Evolutionary conservation across 1,284 basidiomycete species (phyloP), one percentile per base, ranked within the genome.

Genomic region (Caloboletus firmus): DNA sequence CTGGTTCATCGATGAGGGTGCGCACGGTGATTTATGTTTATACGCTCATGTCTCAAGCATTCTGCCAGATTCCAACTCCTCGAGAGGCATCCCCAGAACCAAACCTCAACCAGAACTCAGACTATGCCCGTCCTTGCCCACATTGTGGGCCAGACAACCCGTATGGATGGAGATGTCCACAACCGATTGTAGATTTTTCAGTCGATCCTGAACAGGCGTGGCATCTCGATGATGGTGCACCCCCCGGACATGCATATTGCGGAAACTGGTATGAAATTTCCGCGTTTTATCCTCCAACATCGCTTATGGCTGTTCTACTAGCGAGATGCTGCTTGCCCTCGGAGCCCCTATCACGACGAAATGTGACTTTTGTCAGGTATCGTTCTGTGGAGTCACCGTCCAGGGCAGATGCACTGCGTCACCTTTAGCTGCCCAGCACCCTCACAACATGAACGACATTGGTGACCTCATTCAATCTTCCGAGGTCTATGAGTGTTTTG

Each of bases 331-430:
- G 6, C 76, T 90, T 26, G 86, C 87, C 24, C 69, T 85, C 1
- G 74, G 72, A 30, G 88, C 89, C 13, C 89, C 89, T 15, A 73
- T 81, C 32, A 87, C 88, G 13, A 80, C 85, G n/a, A 85, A 81
- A 68, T 91, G 89, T 63, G 89, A 91, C 65, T 80, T 91, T 56
- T 91, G 89, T 60, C 82, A 84, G 57, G 81, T 87, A 15, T 84
- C 77, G 4, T 91, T 91, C 67, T 91, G 89, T 63, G 89, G 89
- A 5, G 83, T 91, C 52, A 80, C 80, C 51, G 77, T 91, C 15
- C 86, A 81, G 52, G 80, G 79, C 18, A 83, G 89, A 44, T 91
- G 89, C 65, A 64, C 78, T 39, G 85, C 87, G 2, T 69, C 79
- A n/a, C 73, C 79, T 20, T 66, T 91, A 11, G 50, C 70, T 15